Conservation (phyloP, 352 stramenopile species). For the Phytophthora macrochlamydospora region DNA sequence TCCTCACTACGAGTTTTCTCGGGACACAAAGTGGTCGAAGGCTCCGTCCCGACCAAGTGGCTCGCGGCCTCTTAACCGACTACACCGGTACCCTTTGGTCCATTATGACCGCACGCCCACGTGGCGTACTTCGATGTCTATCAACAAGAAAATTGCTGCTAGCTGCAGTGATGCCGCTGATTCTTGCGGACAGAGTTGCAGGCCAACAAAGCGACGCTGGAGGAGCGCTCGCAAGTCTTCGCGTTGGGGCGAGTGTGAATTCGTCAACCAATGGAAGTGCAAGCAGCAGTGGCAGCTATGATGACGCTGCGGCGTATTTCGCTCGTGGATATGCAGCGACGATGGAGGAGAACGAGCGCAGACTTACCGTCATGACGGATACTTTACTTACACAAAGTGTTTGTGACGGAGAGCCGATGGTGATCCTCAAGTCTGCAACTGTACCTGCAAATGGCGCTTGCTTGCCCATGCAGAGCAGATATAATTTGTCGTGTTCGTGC, state of each 20-base stretch:
- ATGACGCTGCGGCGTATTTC: conserved; percentile 32
- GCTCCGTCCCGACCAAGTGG: conserved; percentile 1
- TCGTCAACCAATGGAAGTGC: conserved; percentile 1
- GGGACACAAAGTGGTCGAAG: no score
- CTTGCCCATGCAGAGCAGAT: conserved; percentile 29
- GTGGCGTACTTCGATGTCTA: conserved; percentile 29
- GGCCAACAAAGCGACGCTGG: conserved; percentile 9
- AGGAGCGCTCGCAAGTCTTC: conserved; percentile 6
- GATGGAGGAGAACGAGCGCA: conserved; percentile 32
- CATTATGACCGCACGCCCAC: conserved; percentile 29
- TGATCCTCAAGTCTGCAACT: conserved; percentile 40
- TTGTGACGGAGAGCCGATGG: conserved; percentile 40
- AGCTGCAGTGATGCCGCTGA: no score
- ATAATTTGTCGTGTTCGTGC: conserved; percentile 55
- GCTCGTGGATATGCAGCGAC: conserved; percentile 38
- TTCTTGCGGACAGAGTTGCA: not conserved
- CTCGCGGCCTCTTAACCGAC: conserved; percentile 31
- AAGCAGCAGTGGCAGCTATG: conserved; percentile 10
- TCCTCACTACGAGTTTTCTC: not conserved
- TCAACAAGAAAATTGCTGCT: not conserved
- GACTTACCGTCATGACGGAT: conserved; percentile 38
- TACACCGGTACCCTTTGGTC: conserved; percentile 35
- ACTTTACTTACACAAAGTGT: conserved; percentile 38
- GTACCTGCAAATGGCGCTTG: conserved; percentile 39
- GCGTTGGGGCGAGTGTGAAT: not conserved